Evolutionary conservation across 768 basidiomycete genomes (phyloP), one percentile per base, ranked within the genome.

Genomic region (Royoungia palumana): DNA sequence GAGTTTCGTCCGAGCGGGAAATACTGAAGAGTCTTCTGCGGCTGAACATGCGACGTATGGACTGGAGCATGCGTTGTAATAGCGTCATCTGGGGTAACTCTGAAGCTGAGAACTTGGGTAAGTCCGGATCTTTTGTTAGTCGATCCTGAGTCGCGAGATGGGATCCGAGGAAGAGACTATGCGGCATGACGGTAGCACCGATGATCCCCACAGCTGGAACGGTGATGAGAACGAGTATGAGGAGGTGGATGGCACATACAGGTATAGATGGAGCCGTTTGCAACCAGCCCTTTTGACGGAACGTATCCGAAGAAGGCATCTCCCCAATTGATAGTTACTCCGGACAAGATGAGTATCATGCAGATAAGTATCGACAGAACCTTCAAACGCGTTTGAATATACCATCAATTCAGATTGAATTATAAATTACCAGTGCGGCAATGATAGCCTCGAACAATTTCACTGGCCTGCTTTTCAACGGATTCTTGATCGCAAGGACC

Each of bases 161-260:
- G 3, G 89, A 91, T 6, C 93, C 94, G 14, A 96, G 75, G 72
- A 89, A 93, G n/a, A 96, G 74, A 50, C 85, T 86, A 65, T 94
- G 93, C 0, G 93, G 93, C 93, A 94, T 94, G 50, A 93, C 85
- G 3, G 91, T 96, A 1, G 91, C 90, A 25, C 87, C 85, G 2
- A 88, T 61, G 42, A 90, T 83, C 32, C 87, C 87, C 46, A 87
- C 80, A 25, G 83, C 82, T 83, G 51, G 35, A 50, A 43, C 12
- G 21, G 46, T 21, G 20, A 25, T 68, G 17, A 68, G 51, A 2
- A 19, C 43, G 46, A 14, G n/a, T 17, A 36, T 16, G 11, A 12
- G 12, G 20, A 19, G 16, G 9, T 6, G 1, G 28, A 16, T 9
- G 22, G n/a, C 12, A 47, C 79, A 36, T 59, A 87, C 86, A 83